Evolutionary conservation across 495 filamentous ascomycete genomes (phyloP), one percentile per base, ranked within the genome.

Genomic region (Diplogelasinospora grovesii): DNA sequence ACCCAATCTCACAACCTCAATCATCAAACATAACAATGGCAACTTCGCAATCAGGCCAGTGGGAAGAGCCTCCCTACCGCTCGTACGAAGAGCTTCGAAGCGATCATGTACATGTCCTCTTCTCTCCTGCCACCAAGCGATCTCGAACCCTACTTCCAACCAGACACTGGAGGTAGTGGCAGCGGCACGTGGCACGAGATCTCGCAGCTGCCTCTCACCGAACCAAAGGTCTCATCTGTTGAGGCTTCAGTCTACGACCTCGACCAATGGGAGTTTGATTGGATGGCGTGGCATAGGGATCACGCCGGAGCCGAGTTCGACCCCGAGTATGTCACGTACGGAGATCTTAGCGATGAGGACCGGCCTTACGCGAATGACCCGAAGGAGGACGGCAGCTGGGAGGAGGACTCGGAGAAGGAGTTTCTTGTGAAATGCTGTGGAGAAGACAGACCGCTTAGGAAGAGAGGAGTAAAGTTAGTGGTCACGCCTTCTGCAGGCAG

Each of bases 201-300:
- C 33, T 35, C 52, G 14, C 37, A 42, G 21, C 26, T 40, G 26
- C 45, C 49, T 6, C 20, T 56, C 11, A 43, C 49, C 24, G 49
- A 56, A 13, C 52, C 49, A 29, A 52, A 45, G 15, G 45, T 52
- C 27, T 56, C 52, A 18, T 56, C 41, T 46, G 15, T 53, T n/a
- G 35, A 28, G 20, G 49, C 23, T 24, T 29, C 23, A 20, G 18
- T 49, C 5, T 22, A 32, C 26, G 38, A 52, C n/a, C 45, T 52
- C 22, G 41, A 49, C 14, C 22, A 26, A 6, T 56, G 49, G 49
- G 45, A 56, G 45, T 24, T 18, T 19, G 27, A 25, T 25, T 52
- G 52, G 49, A 8, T 42, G 15, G 49, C 20, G 36, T 47, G 29
- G 32, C 38, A 46, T 32, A 14, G 31, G 23, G 27, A 34, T 26